phyloP scores from a whole-genome alignment of 1,284 basidiomycete species.

The Volvariella surrecta region DNA sequence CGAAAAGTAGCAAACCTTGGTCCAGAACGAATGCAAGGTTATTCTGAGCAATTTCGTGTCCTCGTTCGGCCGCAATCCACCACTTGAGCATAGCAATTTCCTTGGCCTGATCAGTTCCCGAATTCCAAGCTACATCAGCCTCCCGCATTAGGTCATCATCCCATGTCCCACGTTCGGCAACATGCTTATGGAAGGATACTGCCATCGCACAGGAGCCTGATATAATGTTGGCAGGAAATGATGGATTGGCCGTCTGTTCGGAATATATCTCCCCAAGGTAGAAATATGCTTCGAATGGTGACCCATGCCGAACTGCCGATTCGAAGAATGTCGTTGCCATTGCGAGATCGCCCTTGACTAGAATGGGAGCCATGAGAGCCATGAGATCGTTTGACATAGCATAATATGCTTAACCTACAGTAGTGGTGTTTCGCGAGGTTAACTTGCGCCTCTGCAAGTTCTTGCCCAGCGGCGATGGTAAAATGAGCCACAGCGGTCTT shows the following conservation, averaged over 20 bases:
- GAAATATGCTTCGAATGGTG: slow-evolving; percentile 89
- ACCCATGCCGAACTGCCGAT: slow-evolving; percentile 74
- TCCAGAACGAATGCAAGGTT: slow-evolving; percentile 93
- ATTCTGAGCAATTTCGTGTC: slow-evolving; percentile 90
- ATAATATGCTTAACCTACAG: slow-evolving; percentile 42
- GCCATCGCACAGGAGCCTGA: slow-evolving; percentile 76
- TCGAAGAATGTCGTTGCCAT: slow-evolving; percentile 72
- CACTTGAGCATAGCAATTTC: slow-evolving; percentile 82
- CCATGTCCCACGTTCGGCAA: slow-evolving; percentile 86
- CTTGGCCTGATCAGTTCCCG: slow-evolving; percentile 57
- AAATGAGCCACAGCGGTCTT: slow-evolving; percentile 68
- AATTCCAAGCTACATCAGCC: slow-evolving; percentile 75
- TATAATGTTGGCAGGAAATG: slow-evolving; percentile 35
- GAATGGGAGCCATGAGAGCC: too few species aligned
- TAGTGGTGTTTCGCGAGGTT: slow-evolving; percentile 84
- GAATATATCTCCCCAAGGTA: slow-evolving; percentile 80
- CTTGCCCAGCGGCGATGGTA: slow-evolving; percentile 72
- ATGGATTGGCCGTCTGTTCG: slow-evolving; percentile 38
- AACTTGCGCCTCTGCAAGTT: slow-evolving; percentile 86
- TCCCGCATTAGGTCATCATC: slow-evolving; percentile 77
- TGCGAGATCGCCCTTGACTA: slow-evolving; percentile 57
- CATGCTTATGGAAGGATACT: slow-evolving; percentile 85
- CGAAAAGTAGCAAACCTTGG: slow-evolving; percentile 49
- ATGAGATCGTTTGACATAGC: too few species aligned
- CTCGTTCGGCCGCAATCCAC: slow-evolving; percentile 92